Conservation (phyloP, 2,329 filamentous ascomycete genomes). For the Microcyclosporella mali region DNA sequence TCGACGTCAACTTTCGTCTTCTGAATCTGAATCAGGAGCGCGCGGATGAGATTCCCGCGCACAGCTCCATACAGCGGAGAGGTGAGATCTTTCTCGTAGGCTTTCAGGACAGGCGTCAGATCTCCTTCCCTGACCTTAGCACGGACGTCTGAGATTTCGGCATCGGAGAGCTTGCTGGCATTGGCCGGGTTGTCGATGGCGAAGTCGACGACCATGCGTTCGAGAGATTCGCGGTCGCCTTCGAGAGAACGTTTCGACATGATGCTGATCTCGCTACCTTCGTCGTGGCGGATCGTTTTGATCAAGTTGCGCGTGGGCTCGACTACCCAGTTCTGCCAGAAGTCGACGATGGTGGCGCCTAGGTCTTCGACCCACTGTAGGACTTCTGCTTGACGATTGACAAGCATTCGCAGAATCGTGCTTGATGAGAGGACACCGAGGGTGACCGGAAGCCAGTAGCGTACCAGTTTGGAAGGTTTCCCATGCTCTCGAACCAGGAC, state of each 20-base stretch:
- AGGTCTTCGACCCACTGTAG: conserved; percentile 72
- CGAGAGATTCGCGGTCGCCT: conserved; percentile 83
- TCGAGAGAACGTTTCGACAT: conserved; percentile 91
- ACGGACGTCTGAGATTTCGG: conserved; percentile 67
- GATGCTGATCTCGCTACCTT: conserved; percentile 87
- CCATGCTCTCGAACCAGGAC: conserved; percentile 60
- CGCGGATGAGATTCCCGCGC: conserved; percentile 78
- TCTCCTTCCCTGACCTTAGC: conserved; percentile 84
- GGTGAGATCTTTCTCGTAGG: conserved; percentile 83
- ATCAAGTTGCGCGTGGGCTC: conserved; percentile 78
- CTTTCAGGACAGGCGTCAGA: conserved; percentile 80
- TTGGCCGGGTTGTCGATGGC: conserved; percentile 71
- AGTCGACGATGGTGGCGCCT: conserved; percentile 73
- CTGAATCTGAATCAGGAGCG: conserved; percentile 90
- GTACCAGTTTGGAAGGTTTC: conserved; percentile 64
- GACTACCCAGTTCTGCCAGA: conserved; percentile 95
- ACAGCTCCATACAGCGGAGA: conserved; percentile 77
- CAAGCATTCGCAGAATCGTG: conserved; percentile 72
- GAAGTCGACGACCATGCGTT: conserved; percentile 98
- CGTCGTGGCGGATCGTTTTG: conserved; percentile 86
- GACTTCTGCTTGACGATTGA: conserved; percentile 70
- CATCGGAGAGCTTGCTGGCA: conserved; percentile 51
- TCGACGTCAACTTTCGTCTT: conserved; percentile 99
- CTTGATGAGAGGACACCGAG: conserved; percentile 73
- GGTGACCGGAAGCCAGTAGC: conserved; percentile 81